Conservation (phyloP, 2,329 filamentous ascomycete genomes). For the Sporothrix pseudoabietina region DNA sequence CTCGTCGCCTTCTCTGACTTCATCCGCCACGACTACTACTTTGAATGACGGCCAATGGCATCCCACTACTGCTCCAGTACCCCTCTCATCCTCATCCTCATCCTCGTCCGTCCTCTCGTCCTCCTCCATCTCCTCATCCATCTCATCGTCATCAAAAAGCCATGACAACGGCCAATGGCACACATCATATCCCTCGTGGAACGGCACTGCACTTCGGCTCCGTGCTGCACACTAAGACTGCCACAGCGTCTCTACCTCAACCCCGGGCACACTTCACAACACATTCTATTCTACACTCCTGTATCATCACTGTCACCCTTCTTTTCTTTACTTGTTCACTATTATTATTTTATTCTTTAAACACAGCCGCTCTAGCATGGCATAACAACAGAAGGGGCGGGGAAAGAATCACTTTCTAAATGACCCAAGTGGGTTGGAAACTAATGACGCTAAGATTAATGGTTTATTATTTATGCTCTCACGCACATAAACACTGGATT, state of each 20-base stretch:
- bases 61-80: neutral
- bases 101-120: neutral
- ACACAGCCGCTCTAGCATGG: neutral
- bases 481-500: neutral
- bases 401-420: neutral
- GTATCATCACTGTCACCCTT: neutral
- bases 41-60: conserved; percentile 1
- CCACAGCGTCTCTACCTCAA: neutral
- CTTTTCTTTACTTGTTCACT: conserved; percentile 9
- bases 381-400: neutral
- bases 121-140: conserved; percentile 22
- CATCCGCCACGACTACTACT: conserved; percentile 19
- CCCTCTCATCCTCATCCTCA: neutral
- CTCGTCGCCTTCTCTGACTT: neutral
- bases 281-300: neutral
- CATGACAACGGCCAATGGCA: conserved; percentile 52
- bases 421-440: no score
- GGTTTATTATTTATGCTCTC: conserved; percentile 9
- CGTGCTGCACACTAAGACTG: neutral
- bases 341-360: neutral
- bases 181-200: conserved; percentile 51
- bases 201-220: conserved; percentile 42
- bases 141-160: conserved; percentile 34
- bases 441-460: conserved; percentile 12
- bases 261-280: neutral